Evolutionary conservation across 75 land plant genomes (phyloP).

Genomic region (Sequoiadendron giganteum): DNA sequence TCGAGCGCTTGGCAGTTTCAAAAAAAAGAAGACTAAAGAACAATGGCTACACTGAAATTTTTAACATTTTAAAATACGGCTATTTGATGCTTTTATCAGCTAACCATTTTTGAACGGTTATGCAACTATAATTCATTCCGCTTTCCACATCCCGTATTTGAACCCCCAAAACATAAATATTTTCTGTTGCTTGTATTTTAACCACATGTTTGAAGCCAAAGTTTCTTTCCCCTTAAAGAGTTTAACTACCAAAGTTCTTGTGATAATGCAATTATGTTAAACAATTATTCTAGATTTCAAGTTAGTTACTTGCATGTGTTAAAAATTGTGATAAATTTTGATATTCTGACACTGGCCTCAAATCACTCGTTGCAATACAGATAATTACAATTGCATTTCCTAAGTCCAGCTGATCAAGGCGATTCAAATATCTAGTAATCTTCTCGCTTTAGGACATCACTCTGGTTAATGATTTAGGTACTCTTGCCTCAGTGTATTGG

Average conservation of each 20-base stretch:
- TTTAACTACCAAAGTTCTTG: background rate
- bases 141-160: background rate
- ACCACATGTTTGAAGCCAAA: background rate
- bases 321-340: background rate
- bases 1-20: too few species aligned
- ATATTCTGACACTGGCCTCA: background rate
- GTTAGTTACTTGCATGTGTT: background rate
- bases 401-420: too few species aligned
- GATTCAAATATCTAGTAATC: too few species aligned
- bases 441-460: too few species aligned
- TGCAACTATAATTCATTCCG: background rate
- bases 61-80: too few species aligned
- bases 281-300: too few species aligned
- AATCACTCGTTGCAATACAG: background rate
- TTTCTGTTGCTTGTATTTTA: background rate
- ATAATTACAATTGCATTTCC: too few species aligned
- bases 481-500: background rate
- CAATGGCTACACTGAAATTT: too few species aligned
- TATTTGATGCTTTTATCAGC: too few species aligned
- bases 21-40: too few species aligned
- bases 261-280: too few species aligned
- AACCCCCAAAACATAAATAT: background rate
- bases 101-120: too few species aligned
- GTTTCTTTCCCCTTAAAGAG: background rate
- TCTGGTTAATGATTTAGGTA: background rate